phyloP scores from a whole-genome alignment of 2,329 filamentous ascomycete genomes.

The Daldinia sp. region DNA sequence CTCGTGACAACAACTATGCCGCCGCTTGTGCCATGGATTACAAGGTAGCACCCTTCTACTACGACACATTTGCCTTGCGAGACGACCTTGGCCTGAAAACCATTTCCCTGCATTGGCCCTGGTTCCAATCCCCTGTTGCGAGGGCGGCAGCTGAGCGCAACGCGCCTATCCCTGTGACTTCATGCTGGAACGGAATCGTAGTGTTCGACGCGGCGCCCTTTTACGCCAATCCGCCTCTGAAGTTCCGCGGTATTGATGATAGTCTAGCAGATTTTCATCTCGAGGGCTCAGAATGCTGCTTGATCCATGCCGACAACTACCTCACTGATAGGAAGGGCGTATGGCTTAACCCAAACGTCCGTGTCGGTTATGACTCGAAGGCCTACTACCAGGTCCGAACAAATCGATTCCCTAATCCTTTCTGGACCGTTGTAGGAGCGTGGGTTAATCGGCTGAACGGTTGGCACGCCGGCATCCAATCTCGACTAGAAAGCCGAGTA shows the following conservation, averaged over 20 bases:
- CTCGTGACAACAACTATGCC: conserved; percentile 66
- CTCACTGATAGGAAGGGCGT: conserved; percentile 59
- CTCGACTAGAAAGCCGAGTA: conserved; percentile 53
- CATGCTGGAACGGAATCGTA: conserved; percentile 76
- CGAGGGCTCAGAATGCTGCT: conserved; percentile 73
- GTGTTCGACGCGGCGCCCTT: conserved; percentile 61
- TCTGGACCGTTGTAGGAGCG: conserved; percentile 58
- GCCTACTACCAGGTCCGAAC: conserved; percentile 55
- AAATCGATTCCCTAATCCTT: conserved; percentile 57
- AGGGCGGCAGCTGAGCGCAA: conserved; percentile 62
- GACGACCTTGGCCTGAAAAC: conserved; percentile 66
- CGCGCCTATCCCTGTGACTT: conserved; percentile 68
- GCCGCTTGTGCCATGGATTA: conserved; percentile 73
- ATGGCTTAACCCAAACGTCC: conserved; percentile 67
- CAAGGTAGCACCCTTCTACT: conserved; percentile 64
- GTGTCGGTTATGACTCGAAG: conserved; percentile 62
- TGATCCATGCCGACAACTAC: conserved; percentile 70
- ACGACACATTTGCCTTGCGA: conserved; percentile 72
- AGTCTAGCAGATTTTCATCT: conserved; percentile 64
- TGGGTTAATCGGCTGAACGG: conserved; percentile 54
- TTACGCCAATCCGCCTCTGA: conserved; percentile 59
- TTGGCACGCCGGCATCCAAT: conserved; percentile 52
- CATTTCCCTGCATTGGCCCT: conserved; percentile 68
- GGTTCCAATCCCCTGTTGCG: conserved; percentile 62
- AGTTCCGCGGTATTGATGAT: conserved; percentile 73